phyloP scores from a whole-genome alignment of 805 yeast genomes.

The Wickerhamomyces tratensis region DNA sequence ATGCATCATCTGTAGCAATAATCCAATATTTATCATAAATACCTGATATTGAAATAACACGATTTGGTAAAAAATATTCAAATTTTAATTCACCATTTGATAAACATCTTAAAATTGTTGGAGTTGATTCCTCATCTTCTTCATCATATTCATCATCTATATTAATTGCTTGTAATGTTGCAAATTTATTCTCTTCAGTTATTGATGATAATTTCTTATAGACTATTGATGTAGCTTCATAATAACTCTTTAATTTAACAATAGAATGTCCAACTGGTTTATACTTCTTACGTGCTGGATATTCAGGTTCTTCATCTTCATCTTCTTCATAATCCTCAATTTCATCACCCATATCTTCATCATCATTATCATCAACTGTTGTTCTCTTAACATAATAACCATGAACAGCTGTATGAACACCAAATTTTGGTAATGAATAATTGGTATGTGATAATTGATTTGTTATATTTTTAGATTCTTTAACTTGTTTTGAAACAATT shows the following conservation, averaged over 20 bases:
- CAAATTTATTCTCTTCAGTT: constrained; percentile 27
- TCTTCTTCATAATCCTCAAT: constrained; percentile 29
- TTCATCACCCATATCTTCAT: constrained; percentile 17
- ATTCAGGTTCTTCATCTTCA: constrained; percentile 32
- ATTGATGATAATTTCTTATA: constrained; percentile 13
- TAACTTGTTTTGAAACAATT: constrained; percentile 6
- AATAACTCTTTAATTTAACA: constrained; percentile 5
- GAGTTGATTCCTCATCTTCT: constrained; percentile 23
- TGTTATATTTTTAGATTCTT: constrained; percentile 1
- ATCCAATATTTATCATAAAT: constrained; percentile 34
- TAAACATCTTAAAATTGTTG: constrained; percentile 29
- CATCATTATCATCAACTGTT: constrained; percentile 10
- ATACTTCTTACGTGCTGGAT: constrained; percentile 23
- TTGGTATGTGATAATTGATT: constrained; percentile 32
- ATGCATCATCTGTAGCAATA: constrained; percentile 50
- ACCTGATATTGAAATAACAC: constrained; percentile 30
- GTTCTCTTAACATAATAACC: constrained; percentile 34
- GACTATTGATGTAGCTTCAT: constrained; percentile 6
- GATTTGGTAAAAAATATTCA: constrained; percentile 32
- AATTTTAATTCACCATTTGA: constrained; percentile 23
- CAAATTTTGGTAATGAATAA: constrained; percentile 49
- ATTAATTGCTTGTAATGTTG: constrained; percentile 19
- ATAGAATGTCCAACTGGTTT: constrained; percentile 20
- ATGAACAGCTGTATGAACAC: constrained; percentile 54
- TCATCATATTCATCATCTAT: constrained; percentile 19